phyloP scores from a whole-genome alignment of 139 green algal species.

The Tetradesmus obliquus region DNA sequence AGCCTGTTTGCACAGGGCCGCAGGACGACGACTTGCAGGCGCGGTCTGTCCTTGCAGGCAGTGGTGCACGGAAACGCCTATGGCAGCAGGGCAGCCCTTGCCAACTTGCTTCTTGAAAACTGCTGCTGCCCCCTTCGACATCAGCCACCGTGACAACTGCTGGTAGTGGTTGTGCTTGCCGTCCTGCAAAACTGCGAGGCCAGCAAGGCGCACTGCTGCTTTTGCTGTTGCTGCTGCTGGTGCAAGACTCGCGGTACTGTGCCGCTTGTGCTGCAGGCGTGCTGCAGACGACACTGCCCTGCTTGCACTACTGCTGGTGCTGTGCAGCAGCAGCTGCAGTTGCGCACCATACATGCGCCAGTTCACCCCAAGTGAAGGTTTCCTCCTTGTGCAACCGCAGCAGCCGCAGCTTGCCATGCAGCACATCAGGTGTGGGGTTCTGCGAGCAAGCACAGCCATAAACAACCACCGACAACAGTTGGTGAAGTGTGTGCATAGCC shows the following conservation, averaged over 20 bases:
- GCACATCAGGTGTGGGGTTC: conserved; percentile 64
- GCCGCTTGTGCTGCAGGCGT: too few species aligned
- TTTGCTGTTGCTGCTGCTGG: background rate
- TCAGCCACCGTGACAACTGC: background rate
- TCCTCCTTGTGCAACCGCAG: conserved; percentile 53
- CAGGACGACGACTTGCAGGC: too few species aligned
- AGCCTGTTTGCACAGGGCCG: background rate
- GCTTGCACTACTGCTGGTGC: background rate
- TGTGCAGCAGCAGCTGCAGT: background rate
- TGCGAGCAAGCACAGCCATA: background rate
- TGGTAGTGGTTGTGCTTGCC: background rate
- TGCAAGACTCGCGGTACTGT: background rate
- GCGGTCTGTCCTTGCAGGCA: too few species aligned
- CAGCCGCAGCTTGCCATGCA: conserved; percentile 58
- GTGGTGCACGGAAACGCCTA: too few species aligned
- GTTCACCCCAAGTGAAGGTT: conserved; percentile 56
- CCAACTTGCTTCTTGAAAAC: too few species aligned
- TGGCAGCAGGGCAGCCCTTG: too few species aligned
- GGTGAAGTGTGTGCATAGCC: background rate
- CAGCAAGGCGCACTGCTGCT: background rate
- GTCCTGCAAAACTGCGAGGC: too few species aligned
- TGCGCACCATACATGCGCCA: conserved; percentile 66
- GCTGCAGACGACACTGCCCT: background rate
- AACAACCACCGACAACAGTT: background rate
- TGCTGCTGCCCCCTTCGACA: background rate